phyloP scores from a whole-genome alignment of 2,329 filamentous ascomycete genomes.

The Fusarium annulatum region DNA sequence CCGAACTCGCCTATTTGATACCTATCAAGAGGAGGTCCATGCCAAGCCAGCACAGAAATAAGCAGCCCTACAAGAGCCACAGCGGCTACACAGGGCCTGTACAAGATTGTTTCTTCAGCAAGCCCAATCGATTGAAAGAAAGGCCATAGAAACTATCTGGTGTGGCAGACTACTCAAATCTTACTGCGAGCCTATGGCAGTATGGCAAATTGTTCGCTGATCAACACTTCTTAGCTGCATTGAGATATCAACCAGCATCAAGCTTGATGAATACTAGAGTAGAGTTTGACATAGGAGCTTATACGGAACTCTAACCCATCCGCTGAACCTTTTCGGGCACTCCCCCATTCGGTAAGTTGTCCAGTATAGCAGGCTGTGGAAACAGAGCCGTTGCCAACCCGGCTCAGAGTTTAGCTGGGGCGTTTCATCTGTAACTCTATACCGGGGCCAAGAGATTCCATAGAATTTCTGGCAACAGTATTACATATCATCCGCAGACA shows the following conservation, averaged over 20 bases:
- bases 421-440: conserved; percentile 30
- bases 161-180: conserved; percentile 5
- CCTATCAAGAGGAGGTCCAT: not conserved
- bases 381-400: conserved; percentile 9
- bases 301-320: conserved; percentile 20
- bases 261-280: not conserved
- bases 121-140: not conserved
- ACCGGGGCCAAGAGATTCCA: not conserved
- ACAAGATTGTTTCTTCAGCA: not conserved
- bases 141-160: not conserved
- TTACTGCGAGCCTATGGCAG: not conserved
- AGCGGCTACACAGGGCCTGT: conserved; percentile 19
- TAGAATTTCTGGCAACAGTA: not conserved
- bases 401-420: conserved; percentile 28
- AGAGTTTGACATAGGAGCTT: conserved; percentile 9
- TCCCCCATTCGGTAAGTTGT: conserved; percentile 30
- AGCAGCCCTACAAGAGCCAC: conserved; percentile 43
- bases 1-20: conserved; percentile 36
- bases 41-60: conserved; percentile 15
- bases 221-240: not conserved
- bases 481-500: not conserved
- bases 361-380: not conserved
- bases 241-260: conserved; percentile 1
- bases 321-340: conserved; percentile 29
- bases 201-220: conserved; percentile 1